A percentile compares a stretch with the other conserved stretches of the same genome.
Evolutionary conservation across 2,329 filamentous ascomycete species (phyloP).

Genomic region (Diplodia sapinea): DNA sequence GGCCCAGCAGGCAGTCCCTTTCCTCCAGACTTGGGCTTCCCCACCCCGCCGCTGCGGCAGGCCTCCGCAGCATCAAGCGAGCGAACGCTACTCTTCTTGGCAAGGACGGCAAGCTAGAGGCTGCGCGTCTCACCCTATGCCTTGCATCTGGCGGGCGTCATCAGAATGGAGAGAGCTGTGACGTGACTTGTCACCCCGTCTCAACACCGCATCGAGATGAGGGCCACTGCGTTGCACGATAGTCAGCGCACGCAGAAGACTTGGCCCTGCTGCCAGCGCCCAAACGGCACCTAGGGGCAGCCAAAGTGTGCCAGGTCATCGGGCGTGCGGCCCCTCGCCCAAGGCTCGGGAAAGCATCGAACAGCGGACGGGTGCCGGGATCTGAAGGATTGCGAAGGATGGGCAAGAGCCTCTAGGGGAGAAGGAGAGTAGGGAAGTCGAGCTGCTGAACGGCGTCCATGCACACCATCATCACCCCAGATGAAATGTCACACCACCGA

Average conservation of each 20-base stretch:
- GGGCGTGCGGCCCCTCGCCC: background rate
- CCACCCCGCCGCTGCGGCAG: constrained; percentile 15
- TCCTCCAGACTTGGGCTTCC: background rate
- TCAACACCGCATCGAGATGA: constrained; percentile 23
- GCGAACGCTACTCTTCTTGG: background rate
- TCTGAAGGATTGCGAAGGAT: background rate
- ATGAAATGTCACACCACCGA: constrained; percentile 23
- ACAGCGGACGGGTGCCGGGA: background rate
- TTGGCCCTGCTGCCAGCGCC: background rate
- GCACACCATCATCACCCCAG: constrained; percentile 28
- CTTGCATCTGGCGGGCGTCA: constrained; percentile 1
- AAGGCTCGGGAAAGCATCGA: background rate
- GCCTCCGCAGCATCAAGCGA: background rate
- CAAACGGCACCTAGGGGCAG: background rate
- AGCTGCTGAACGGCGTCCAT: background rate
- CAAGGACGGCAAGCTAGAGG: background rate
- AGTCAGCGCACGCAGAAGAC: constrained; percentile 14
- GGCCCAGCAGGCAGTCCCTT: background rate
- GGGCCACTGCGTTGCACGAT: constrained; percentile 8
- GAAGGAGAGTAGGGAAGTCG: background rate
- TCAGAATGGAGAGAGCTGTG: background rate
- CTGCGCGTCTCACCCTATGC: background rate
- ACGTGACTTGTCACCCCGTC: constrained; percentile 19
- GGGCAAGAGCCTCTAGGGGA: background rate
- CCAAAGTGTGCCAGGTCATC: constrained; percentile 10